phyloP scores from a whole-genome alignment of 805 yeast species.

The Ogataea chonburiensis region DNA sequence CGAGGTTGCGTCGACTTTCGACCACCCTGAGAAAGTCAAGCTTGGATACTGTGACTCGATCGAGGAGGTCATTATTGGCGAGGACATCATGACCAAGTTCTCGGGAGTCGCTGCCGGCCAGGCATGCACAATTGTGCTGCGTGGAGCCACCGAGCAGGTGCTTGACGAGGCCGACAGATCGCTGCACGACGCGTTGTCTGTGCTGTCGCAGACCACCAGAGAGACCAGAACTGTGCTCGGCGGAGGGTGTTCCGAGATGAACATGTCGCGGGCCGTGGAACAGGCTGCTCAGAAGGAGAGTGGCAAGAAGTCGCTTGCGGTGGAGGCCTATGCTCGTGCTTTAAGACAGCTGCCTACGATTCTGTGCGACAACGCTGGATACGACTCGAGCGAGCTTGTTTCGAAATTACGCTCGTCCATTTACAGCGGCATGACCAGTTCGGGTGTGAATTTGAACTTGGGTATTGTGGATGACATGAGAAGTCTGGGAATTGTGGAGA shows the following conservation, averaged over 20 bases:
- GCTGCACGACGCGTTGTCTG: slow-evolving; percentile 94
- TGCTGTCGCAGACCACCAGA: slow-evolving; percentile 88
- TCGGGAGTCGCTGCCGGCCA: slow-evolving; percentile 95
- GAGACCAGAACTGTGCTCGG: slow-evolving; percentile 92
- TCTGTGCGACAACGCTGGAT: slow-evolving; percentile 96
- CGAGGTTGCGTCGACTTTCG: slow-evolving; percentile 96
- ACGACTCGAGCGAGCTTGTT: slow-evolving; percentile 88
- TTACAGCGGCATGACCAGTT: slow-evolving; percentile 87
- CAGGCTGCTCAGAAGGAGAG: slow-evolving; percentile 86
- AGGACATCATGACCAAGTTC: slow-evolving; percentile 84
- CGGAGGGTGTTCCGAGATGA: slow-evolving; percentile 89
- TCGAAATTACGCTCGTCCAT: slow-evolving; percentile 86
- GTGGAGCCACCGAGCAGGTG: slow-evolving; percentile 99
- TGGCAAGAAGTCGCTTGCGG: slow-evolving; percentile 91
- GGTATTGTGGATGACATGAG: slow-evolving; percentile 94
- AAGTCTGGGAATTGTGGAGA: slow-evolving; percentile 88
- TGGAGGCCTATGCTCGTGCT: slow-evolving; percentile 92
- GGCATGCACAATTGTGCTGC: slow-evolving; percentile 92
- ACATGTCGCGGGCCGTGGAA: slow-evolving; percentile 96
- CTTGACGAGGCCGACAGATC: slow-evolving; percentile 98
- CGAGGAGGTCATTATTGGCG: slow-evolving; percentile 93
- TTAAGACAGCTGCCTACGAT: slow-evolving; percentile 93
- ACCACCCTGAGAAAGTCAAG: slow-evolving; percentile 80
- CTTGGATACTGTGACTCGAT: slow-evolving; percentile 86
- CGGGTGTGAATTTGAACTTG: slow-evolving; percentile 83